Conservation (phyloP, 139 green algal genomes). For the Picochlorum sp. region DNA sequence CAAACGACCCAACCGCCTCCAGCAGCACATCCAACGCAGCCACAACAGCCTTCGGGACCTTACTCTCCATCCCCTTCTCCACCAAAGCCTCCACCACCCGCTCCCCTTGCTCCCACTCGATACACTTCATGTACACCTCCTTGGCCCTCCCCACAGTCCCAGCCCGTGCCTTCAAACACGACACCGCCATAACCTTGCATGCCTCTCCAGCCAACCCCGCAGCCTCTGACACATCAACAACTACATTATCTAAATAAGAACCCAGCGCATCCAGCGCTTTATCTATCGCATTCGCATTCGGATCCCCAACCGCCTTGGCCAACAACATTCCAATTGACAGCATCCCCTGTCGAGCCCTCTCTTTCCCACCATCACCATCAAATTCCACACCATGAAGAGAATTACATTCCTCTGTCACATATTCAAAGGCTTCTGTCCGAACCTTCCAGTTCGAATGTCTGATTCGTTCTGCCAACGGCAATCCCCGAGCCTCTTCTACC, state of each 20-base stretch:
- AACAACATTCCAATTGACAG: conserved; percentile 50
- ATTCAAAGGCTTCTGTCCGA: conserved; percentile 63
- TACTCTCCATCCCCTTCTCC: conserved; percentile 59
- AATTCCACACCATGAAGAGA: too few relatives aligned
- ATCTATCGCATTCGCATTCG: conserved; percentile 83
- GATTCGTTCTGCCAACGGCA: conserved; percentile 51
- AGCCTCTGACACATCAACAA: conserved; percentile 32
- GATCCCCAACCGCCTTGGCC: conserved; percentile 66
- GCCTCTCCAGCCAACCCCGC: conserved; percentile 45
- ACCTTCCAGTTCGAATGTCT: conserved; percentile 88
- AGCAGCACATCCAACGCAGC: conserved; percentile 61
- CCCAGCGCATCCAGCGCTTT: conserved; percentile 77
- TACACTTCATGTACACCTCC: conserved; percentile 60
- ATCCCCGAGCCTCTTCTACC: conserved; percentile 51
- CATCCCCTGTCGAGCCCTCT: background rate
- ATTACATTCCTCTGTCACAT: conserved; percentile 48
- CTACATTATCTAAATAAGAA: conserved; percentile 48
- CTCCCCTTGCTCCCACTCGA: conserved; percentile 72
- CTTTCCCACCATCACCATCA: conserved; percentile 26
- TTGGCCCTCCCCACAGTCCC: conserved; percentile 57
- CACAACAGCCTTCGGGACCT: conserved; percentile 83
- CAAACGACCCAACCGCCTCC: conserved; percentile 54
- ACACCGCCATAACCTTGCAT: conserved; percentile 53
- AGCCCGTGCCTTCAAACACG: conserved; percentile 73
- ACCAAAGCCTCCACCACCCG: conserved; percentile 43